Conservation (phyloP, 2,329 filamentous ascomycete species). For the Tricladium varicosporioides region DNA sequence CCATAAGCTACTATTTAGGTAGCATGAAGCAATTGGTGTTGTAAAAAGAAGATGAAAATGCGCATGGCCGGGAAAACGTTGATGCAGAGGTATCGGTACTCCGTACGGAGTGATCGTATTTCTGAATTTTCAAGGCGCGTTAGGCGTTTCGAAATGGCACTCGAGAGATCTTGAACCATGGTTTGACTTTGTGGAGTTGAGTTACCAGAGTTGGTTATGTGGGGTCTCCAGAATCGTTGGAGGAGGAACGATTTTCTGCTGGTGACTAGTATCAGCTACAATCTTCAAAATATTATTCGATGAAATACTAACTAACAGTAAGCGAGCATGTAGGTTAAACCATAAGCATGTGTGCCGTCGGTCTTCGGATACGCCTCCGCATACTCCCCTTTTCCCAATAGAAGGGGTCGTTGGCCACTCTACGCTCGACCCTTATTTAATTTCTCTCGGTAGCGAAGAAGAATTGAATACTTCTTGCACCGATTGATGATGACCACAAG, state of each 20-base stretch:
- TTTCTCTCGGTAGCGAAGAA: not conserved
- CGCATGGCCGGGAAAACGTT: too few species aligned
- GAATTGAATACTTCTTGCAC: not conserved
- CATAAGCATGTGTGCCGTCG: not conserved
- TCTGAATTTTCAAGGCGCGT: too few species aligned
- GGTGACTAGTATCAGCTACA: too few species aligned
- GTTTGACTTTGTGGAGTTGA: slow-evolving; percentile 1
- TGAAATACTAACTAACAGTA: not conserved
- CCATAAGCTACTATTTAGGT: not conserved
- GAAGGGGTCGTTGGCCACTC: not conserved
- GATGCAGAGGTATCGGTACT: not conserved
- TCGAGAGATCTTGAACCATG: not conserved
- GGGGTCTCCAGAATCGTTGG: not conserved
- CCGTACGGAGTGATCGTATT: too few species aligned
- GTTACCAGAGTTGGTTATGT: not conserved
- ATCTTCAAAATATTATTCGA: not conserved
- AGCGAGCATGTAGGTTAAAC: not conserved
- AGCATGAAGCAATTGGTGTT: not conserved
- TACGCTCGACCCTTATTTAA: not conserved
- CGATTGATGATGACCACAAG: not conserved
- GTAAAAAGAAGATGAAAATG: not conserved
- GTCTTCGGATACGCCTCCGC: not conserved
- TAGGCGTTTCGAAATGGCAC: too few species aligned
- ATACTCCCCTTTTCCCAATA: not conserved
- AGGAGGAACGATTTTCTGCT: too few species aligned